Evolutionary conservation across 768 basidiomycete species (phyloP).

Genomic region (Rhodocollybia butyracea): DNA sequence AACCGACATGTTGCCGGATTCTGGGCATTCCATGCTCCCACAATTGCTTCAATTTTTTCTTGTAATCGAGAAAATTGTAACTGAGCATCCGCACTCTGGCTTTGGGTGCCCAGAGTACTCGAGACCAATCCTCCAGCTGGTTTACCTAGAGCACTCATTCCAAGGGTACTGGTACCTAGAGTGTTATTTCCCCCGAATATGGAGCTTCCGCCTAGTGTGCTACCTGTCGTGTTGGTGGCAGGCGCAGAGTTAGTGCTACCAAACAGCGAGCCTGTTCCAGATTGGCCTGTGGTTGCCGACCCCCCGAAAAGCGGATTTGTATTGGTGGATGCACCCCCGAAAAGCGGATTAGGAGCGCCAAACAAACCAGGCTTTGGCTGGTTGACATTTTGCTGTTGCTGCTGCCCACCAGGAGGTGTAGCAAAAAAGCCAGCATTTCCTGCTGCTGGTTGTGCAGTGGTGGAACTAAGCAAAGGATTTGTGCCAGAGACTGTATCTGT

Average conservation of each 20-base stretch:
- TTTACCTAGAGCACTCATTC: slow-evolving; percentile 21
- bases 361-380: slow-evolving; percentile 8
- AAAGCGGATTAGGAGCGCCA: slow-evolving; percentile 19
- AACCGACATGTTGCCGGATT: slow-evolving; percentile 70
- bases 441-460: slow-evolving; percentile 9
- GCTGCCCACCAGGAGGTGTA: slow-evolving; percentile 13
- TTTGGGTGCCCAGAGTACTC: slow-evolving; percentile 29
- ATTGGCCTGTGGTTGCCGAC: slow-evolving; percentile 10
- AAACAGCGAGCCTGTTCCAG: slow-evolving; percentile 18
- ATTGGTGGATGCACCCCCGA: slow-evolving; percentile 20
- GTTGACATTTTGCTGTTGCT: slow-evolving; percentile 11
- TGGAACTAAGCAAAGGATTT: slow-evolving; percentile 20
- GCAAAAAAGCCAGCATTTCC: slow-evolving; percentile 8
- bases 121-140: slow-evolving; percentile 24
- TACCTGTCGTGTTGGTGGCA: slow-evolving; percentile 25
- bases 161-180: slow-evolving; percentile 27
- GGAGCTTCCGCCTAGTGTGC: slow-evolving; percentile 7
- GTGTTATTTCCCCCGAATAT: slow-evolving; percentile 20
- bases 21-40: slow-evolving; percentile 56
- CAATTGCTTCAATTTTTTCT: slow-evolving; percentile 61
- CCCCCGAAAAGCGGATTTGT: slow-evolving; percentile 10
- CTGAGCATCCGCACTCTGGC: slow-evolving; percentile 58
- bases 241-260: slow-evolving; percentile 27
- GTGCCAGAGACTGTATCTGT: slow-evolving; percentile 17
- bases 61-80: slow-evolving; percentile 50